These are phyloP conservation scores for Oropetium thomaeum DNA, from an alignment of 176 grass and related monocot genomes.

Conservation along the genomic window DNA sequence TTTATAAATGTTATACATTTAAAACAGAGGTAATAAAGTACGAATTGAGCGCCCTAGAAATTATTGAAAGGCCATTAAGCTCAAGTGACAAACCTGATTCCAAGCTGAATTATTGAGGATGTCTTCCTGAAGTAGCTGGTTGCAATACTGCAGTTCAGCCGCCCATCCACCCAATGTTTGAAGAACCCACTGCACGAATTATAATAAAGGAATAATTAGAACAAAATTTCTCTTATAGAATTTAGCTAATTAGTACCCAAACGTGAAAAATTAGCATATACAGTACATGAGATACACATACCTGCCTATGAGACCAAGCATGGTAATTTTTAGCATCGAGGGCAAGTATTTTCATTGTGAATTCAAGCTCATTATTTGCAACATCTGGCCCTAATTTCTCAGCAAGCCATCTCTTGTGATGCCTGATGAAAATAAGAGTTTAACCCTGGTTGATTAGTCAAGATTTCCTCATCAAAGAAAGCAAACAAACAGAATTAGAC, in stretches of 20 bases:
- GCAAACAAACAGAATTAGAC: not conserved
- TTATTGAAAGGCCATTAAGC: not conserved
- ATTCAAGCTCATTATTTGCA: conserved; percentile 71
- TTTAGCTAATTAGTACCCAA: conserved; percentile 15
- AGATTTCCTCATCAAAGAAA: conserved; percentile 1
- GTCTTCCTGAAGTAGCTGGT: conserved; percentile 77
- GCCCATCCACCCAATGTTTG: conserved; percentile 93
- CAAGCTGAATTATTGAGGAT: conserved; percentile 98
- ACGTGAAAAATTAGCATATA: not conserved
- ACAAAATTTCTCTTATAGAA: conserved; percentile 5
- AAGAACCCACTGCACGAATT: conserved; percentile 84
- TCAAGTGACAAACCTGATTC: conserved; percentile 71
- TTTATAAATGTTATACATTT: not conserved
- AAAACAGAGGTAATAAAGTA: not conserved
- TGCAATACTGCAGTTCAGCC: conserved; percentile 71
- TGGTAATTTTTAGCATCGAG: conserved; percentile 94
- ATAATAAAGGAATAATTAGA: conserved; percentile 18
- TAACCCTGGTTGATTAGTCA: conserved; percentile 2
- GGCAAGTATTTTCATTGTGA: conserved; percentile 61
- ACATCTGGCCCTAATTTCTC: conserved; percentile 79
- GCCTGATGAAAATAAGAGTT: conserved; percentile 41
- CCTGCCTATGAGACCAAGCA: conserved; percentile 98
- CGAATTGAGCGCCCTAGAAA: not conserved
- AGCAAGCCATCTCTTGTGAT: conserved; percentile 97
- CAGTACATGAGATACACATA: conserved; percentile 4